phyloP scores from a whole-genome alignment of 495 filamentous ascomycete species.

The Bryoglossum gracile region DNA sequence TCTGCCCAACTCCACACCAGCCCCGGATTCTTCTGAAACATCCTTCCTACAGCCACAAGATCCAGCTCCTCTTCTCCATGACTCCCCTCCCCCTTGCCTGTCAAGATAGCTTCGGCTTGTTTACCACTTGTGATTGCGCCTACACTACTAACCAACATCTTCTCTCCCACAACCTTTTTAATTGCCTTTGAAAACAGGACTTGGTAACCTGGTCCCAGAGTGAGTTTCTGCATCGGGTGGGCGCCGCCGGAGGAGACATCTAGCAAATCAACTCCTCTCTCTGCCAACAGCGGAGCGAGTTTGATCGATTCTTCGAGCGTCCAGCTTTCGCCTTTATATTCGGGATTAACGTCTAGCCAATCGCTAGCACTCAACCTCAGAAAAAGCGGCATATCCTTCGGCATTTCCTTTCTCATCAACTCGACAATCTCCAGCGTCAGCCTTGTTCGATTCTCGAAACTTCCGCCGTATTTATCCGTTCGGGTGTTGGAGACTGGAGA shows the following conservation, averaged over 20 bases:
- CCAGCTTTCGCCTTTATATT: constrained; percentile 42
- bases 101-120: constrained; percentile 34
- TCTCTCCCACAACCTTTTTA: constrained; percentile 56
- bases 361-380: constrained; percentile 32
- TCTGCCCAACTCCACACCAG: constrained; percentile 64
- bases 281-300: constrained; percentile 46
- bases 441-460: constrained; percentile 55
- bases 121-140: constrained; percentile 52
- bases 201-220: constrained; percentile 55
- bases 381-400: constrained; percentile 50
- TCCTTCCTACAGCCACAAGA: constrained; percentile 51
- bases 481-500: constrained; percentile 50
- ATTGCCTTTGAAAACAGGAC: constrained; percentile 54
- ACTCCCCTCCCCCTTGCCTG: constrained; percentile 14
- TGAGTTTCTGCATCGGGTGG: constrained; percentile 48
- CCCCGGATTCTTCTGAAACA: constrained; percentile 63
- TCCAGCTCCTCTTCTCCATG: constrained; percentile 47
- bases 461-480: constrained; percentile 59
- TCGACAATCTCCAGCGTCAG: constrained; percentile 51
- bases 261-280: constrained; percentile 53
- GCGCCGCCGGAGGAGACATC: constrained; percentile 54
- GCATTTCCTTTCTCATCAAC: constrained; percentile 45
- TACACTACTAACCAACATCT: constrained; percentile 50
- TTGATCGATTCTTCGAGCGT: constrained; percentile 46
- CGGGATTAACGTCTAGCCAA: constrained; percentile 34